Evolutionary conservation across 192 early-diverging fungal genomes (phyloP).

Genomic region (Geranomyces variabilis): DNA sequence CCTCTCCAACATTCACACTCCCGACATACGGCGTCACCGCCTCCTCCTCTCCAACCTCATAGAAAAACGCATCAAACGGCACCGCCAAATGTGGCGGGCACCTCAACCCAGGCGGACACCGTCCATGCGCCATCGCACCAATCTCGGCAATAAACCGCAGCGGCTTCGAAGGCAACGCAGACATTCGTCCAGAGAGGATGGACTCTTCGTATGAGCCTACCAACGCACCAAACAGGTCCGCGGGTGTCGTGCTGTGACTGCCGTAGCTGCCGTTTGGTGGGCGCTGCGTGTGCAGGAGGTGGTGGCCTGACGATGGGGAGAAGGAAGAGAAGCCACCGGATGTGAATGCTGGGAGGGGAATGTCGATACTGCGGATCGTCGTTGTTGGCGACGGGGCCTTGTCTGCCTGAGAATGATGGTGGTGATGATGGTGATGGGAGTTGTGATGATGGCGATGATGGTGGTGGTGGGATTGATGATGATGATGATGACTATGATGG

Average conservation of each 20-base stretch:
- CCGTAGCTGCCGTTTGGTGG: not conserved
- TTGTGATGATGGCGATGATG: not conserved
- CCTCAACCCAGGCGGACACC: conserved; percentile 60
- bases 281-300: not conserved
- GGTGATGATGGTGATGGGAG: not conserved
- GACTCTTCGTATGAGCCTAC: conserved; percentile 71
- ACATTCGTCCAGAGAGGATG: conserved; percentile 76
- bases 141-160: conserved; percentile 72
- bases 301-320: not conserved
- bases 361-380: conserved; percentile 27
- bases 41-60: conserved; percentile 66
- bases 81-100: conserved; percentile 69
- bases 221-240: conserved; percentile 43
- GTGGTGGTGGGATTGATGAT: not conserved
- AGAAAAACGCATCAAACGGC: conserved; percentile 75
- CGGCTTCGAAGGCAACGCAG: conserved; percentile 73
- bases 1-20: conserved; percentile 62
- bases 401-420: not conserved
- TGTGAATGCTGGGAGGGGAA: conserved; percentile 10
- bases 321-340: not conserved
- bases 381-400: conserved; percentile 13
- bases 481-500: conserved; percentile 3
- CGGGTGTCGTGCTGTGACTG: not conserved
- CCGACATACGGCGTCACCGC: conserved; percentile 75
- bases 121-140: conserved; percentile 69